Evolutionary conservation across 2,329 filamentous ascomycete species (phyloP).

Genomic region (Alternaria ethzedia): DNA sequence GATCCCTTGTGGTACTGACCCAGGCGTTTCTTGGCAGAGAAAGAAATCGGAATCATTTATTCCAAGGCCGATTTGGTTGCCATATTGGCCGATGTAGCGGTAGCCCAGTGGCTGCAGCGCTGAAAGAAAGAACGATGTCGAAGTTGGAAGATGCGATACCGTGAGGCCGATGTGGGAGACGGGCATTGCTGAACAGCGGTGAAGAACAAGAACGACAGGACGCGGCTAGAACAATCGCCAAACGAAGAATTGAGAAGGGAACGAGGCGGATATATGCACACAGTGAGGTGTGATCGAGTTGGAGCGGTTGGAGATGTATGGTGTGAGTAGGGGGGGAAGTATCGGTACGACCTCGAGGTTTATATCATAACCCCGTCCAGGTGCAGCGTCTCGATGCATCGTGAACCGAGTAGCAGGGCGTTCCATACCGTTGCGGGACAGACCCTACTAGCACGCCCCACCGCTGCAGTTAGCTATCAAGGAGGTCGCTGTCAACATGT

Average conservation of each 20-base stretch:
- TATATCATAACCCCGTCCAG: conserved; percentile 38
- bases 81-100: conserved; percentile 69
- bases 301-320: conserved; percentile 16
- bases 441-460: conserved; percentile 41
- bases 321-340: conserved; percentile 16
- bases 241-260: conserved; percentile 3
- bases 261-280: conserved; percentile 16
- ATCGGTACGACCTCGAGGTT: conserved; percentile 35
- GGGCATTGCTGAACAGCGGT: conserved; percentile 57
- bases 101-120: conserved; percentile 80
- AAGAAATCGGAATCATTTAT: conserved; percentile 68
- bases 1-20: conserved; percentile 51
- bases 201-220: conserved; percentile 18
- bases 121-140: conserved; percentile 83
- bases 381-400: conserved; percentile 34
- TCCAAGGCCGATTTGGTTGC: conserved; percentile 67
- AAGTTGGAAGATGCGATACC: conserved; percentile 78
- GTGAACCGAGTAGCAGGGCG: conserved; percentile 36
- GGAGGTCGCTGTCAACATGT: conserved; percentile 44
- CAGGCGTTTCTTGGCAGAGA: conserved; percentile 66
- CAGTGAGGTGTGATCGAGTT: conserved; percentile 15
- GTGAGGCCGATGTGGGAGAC: conserved; percentile 68
- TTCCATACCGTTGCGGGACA: conserved; percentile 41
- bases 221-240: conserved; percentile 20
- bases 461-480: conserved; percentile 43